These are phyloP conservation scores for Leccinum sublutescens DNA, from an alignment of 768 basidiomycete genomes.

Conservation along the genomic window DNA sequence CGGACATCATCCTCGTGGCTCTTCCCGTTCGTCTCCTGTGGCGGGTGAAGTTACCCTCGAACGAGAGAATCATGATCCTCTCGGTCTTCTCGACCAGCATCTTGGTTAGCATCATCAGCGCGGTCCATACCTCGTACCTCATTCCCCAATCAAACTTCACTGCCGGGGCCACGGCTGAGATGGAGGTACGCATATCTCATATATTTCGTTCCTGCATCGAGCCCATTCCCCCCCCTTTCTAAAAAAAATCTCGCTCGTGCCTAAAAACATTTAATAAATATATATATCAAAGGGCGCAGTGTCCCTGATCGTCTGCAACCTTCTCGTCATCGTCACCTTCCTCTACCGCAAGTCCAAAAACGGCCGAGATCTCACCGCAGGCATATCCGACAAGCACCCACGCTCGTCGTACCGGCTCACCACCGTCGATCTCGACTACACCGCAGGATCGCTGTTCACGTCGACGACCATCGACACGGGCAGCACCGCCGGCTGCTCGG, in stretches of 20 bases:
- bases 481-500: neutral
- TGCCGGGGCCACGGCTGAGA: conserved; percentile 32
- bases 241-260: neutral
- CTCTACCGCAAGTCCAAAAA: conserved; percentile 24
- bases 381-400: neutral
- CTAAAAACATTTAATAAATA: neutral
- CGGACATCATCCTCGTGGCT: conserved; percentile 45
- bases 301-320: conserved; percentile 42
- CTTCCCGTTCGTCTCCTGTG: conserved; percentile 47
- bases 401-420: conserved; percentile 18
- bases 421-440: conserved; percentile 24
- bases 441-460: conserved; percentile 3
- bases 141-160: conserved; percentile 29
- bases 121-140: conserved; percentile 42
- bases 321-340: conserved; percentile 39
- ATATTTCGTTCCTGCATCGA: neutral
- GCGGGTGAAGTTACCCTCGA: conserved; percentile 40
- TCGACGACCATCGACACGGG: neutral
- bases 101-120: conserved; percentile 43
- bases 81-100: conserved; percentile 54
- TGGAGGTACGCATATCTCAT: conserved; percentile 37
- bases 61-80: conserved; percentile 40
- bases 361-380: conserved; percentile 11
- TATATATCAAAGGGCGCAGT: conserved; percentile 30
- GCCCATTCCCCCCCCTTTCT: neutral